phyloP scores from a whole-genome alignment of 129 eudicot species.

The Helianthus tuberosus region DNA sequence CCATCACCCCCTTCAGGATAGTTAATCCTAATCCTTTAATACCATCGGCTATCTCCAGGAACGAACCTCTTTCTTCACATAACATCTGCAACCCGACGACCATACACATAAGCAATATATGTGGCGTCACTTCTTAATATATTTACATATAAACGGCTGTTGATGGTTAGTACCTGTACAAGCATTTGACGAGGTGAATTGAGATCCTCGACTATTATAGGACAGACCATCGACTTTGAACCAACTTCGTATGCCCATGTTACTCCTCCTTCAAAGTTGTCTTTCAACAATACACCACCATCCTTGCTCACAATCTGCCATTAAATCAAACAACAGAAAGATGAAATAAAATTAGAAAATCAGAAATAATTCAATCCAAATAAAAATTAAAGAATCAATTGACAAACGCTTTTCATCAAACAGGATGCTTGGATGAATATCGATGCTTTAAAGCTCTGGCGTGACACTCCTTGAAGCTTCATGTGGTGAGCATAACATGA shows the following conservation, averaged over 20 bases:
- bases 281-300: slow-evolving; percentile 72
- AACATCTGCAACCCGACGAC: slow-evolving; percentile 62
- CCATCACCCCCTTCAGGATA: slow-evolving; percentile 94
- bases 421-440: no score
- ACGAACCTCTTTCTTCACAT: slow-evolving; percentile 86
- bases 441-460: no score
- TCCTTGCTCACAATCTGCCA: slow-evolving; percentile 72
- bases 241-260: slow-evolving; percentile 99
- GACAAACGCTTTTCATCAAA: no score
- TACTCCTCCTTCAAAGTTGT: slow-evolving; percentile 80
- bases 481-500: no score
- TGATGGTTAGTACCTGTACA: no score
- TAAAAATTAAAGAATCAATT: no score
- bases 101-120: no score
- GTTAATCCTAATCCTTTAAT: slow-evolving; percentile 92
- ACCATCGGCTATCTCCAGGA: slow-evolving; percentile 90
- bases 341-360: no score
- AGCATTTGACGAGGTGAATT: slow-evolving; percentile 95
- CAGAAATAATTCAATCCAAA: no score
- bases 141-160: no score
- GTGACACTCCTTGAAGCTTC: no score
- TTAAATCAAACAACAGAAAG: slow-evolving; percentile 7
- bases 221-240: slow-evolving; percentile 90
- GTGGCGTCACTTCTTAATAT: no score
- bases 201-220: slow-evolving; percentile 92